Conservation (phyloP, 345 rosid species). For the Viola odorata region DNA sequence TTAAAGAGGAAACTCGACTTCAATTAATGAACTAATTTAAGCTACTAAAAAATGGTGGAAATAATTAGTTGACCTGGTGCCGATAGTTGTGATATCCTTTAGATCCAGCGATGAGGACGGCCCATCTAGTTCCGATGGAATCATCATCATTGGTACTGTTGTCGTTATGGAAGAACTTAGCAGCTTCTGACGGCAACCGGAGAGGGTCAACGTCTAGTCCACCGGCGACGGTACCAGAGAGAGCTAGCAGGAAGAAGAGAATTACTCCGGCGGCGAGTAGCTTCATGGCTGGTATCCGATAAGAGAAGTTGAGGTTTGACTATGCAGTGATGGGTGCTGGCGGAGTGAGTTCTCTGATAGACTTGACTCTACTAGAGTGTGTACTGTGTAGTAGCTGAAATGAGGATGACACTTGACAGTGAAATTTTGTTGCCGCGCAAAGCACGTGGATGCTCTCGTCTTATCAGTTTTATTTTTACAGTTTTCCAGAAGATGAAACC, state of each 20-base stretch:
- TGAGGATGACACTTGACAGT: too few relatives aligned
- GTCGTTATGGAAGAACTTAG: slow-evolving; percentile 5
- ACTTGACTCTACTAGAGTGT: too few relatives aligned
- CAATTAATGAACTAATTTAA: not conserved
- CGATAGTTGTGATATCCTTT: slow-evolving; percentile 74
- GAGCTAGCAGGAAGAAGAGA: not conserved
- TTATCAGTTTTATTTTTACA: too few relatives aligned
- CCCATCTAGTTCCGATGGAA: slow-evolving; percentile 63
- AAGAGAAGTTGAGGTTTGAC: not conserved
- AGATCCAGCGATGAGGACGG: slow-evolving; percentile 79
- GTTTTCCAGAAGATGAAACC: too few relatives aligned
- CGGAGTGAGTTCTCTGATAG: too few relatives aligned
- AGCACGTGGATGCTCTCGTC: too few relatives aligned
- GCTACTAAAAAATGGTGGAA: not conserved
- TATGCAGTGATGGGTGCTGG: too few relatives aligned
- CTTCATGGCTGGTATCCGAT: not conserved
- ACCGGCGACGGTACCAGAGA: slow-evolving; percentile 2
- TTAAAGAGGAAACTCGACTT: too few relatives aligned
- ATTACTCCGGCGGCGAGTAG: not conserved
- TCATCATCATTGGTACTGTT: slow-evolving; percentile 19
- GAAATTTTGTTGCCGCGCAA: too few relatives aligned
- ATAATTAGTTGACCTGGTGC: slow-evolving; percentile 47
- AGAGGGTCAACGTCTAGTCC: not conserved
- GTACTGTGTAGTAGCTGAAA: too few relatives aligned
- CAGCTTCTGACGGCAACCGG: slow-evolving; percentile 13